Evolutionary conservation across 116 monocot species (phyloP), one percentile per base, ranked within the genome.

Genomic region (Zostera marina): DNA sequence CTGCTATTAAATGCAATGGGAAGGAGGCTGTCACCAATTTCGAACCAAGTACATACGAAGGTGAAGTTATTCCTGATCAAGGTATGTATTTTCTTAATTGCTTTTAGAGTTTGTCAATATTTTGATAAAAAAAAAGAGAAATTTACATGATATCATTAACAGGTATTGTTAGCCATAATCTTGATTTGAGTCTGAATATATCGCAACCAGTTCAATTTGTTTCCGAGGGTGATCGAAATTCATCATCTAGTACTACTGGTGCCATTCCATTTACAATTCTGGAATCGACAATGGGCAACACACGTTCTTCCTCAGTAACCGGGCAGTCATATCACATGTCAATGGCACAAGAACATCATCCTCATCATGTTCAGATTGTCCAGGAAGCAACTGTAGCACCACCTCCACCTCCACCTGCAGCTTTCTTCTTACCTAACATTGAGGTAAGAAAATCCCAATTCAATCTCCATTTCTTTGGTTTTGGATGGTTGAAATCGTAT

Each of bases 21-120:
- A 79, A 65, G 47, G 88, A 82, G 56, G 88, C 88, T 60, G 79
- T 88, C 2, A 88, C 82, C 12, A 88, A 88, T 65, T 88, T 88
- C 25, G 82, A 88, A 20, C 72, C 80, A 21, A 76, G 64, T 53
- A 55, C 66, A 9, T 87, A 82, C 54, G 74, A 87, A 41, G 80
- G 68, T 5, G 79, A 82, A 45, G 59, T 68, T 22, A 22, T 59
- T 66, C 42, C 82, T 23, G 79, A 77, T 11, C 16, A 57, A 72
- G 60, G 41, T 54, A 19, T 11, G 12, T 4, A 41, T 15, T 58
- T 13, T 23, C 26, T 58, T 17, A 16, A n/a, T 17, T 16, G 24
- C 38, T 63, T 10, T 62, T 38, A 21, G 54, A 32, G 32, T 32
- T 32, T 32, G 32, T 14, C 8, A 9, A 58, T 58, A n/a, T 58